Evolutionary conservation across 768 basidiomycete species (phyloP).

Genomic region (Rubroboletus pulcherrimus): DNA sequence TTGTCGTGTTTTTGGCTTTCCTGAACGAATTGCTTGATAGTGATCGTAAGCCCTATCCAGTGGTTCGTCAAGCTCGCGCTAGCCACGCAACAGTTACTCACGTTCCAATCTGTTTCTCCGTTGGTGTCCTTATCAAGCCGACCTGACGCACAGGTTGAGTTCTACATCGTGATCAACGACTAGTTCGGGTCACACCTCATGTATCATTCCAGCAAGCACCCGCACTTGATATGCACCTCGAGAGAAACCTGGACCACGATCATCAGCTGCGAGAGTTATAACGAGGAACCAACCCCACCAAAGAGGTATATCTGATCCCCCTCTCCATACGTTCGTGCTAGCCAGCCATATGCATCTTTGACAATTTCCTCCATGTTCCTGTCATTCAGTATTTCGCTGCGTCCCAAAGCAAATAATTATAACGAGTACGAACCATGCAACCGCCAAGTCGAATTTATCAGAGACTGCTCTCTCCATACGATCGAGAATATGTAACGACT

Average conservation of each 20-base stretch:
- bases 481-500: conserved; percentile 23
- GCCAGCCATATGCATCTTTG: conserved; percentile 33
- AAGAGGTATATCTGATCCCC: conserved; percentile 37
- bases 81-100: not conserved
- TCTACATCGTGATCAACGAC: not conserved
- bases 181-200: conserved; percentile 23
- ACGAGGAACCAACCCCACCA: conserved; percentile 15
- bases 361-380: conserved; percentile 38
- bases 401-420: not conserved
- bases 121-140: conserved; percentile 30
- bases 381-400: no score
- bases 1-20: conserved; percentile 18
- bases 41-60: conserved; percentile 17
- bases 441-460: conserved; percentile 34
- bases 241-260: conserved; percentile 33
- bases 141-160: conserved; percentile 19
- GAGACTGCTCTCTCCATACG: conserved; percentile 15
- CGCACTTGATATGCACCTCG: conserved; percentile 42
- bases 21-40: conserved; percentile 15
- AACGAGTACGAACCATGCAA: conserved; percentile 34
- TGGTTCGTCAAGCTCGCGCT: not conserved
- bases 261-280: not conserved
- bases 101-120: conserved; percentile 33
- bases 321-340: conserved; percentile 27
- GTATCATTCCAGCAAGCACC: conserved; percentile 39